These are phyloP conservation scores for Vitis rotundifolia DNA, from an alignment of 164 flowering plant species.

Conservation along the genomic window DNA sequence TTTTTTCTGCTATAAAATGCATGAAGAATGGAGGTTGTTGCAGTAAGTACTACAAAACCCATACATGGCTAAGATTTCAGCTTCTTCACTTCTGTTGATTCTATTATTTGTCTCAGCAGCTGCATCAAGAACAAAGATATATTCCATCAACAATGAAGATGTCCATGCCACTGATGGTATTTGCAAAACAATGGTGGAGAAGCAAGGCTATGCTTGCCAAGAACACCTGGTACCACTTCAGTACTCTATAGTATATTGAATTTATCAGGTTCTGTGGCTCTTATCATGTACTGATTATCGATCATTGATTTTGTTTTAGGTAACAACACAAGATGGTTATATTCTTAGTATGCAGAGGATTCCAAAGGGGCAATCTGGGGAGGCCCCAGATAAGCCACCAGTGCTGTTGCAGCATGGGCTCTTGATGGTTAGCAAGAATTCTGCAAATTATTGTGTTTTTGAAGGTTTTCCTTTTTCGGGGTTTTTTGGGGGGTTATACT, in stretches of 20 bases:
- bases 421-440: slow-evolving; percentile 44
- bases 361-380: slow-evolving; percentile 37
- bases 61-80: slow-evolving; percentile 4
- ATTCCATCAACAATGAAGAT: neutral
- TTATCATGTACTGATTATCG: too few relatives aligned
- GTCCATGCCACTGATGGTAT: slow-evolving; percentile 18
- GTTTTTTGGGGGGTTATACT: too few relatives aligned
- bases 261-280: too few relatives aligned
- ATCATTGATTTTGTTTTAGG: slow-evolving; percentile 36
- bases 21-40: slow-evolving; percentile 4
- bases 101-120: slow-evolving; percentile 11
- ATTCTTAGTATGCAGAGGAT: slow-evolving; percentile 77
- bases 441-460: too few relatives aligned
- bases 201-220: slow-evolving; percentile 20
- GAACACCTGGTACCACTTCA: slow-evolving; percentile 17
- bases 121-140: slow-evolving; percentile 12
- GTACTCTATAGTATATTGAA: too few relatives aligned
- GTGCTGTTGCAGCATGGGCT: slow-evolving; percentile 79
- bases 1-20: slow-evolving; percentile 13
- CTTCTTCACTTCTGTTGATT: slow-evolving; percentile 7
- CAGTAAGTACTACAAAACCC: neutral
- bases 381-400: slow-evolving; percentile 35
- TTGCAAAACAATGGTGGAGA: slow-evolving; percentile 24
- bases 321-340: slow-evolving; percentile 77
- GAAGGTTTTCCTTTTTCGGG: too few relatives aligned